These are phyloP conservation scores for Dictyostelium firmibasis DNA, from an alignment of 78 protist species.

Conservation along the genomic window DNA sequence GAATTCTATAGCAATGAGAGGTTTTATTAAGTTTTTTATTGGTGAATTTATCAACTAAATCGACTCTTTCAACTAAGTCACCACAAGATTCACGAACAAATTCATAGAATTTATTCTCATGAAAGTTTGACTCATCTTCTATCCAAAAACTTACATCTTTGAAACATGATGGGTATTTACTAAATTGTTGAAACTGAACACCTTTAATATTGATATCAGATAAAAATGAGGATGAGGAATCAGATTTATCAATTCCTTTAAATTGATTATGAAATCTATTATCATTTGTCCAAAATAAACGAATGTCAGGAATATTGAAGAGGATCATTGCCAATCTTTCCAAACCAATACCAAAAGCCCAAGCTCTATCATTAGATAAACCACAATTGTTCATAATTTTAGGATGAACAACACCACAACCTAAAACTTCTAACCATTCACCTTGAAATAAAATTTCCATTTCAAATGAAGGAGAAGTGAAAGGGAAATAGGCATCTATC, in stretches of 20 bases:
- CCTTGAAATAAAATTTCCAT: conserved; percentile 89
- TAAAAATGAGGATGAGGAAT: not conserved
- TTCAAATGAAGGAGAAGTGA: conserved; percentile 92
- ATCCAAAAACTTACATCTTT: conserved; percentile 92
- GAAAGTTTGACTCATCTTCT: conserved; percentile 21
- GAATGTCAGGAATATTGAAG: conserved; percentile 94
- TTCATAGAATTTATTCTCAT: conserved; percentile 89
- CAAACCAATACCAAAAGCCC: conserved; percentile 97
- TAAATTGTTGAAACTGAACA: conserved; percentile 46
- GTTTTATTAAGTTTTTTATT: conserved; percentile 84
- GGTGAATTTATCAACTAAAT: conserved; percentile 77
- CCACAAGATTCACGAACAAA: conserved; percentile 87
- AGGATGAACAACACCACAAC: conserved; percentile 92
- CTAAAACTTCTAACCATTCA: conserved; percentile 93
- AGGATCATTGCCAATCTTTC: conserved; percentile 96
- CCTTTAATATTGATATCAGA: not conserved
- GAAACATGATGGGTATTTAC: conserved; percentile 88
- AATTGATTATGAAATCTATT: conserved; percentile 88
- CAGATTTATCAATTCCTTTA: conserved; percentile 1
- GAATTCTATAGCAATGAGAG: conserved; percentile 90
- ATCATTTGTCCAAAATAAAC: conserved; percentile 96
- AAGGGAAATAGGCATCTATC: conserved; percentile 94
- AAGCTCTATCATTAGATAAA: conserved; percentile 68
- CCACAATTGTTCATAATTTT: conserved; percentile 61
- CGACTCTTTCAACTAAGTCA: conserved; percentile 91